These are phyloP conservation scores for Nicotiana benthamiana DNA, from an alignment of 257 asterid species.

Conservation along the genomic window DNA sequence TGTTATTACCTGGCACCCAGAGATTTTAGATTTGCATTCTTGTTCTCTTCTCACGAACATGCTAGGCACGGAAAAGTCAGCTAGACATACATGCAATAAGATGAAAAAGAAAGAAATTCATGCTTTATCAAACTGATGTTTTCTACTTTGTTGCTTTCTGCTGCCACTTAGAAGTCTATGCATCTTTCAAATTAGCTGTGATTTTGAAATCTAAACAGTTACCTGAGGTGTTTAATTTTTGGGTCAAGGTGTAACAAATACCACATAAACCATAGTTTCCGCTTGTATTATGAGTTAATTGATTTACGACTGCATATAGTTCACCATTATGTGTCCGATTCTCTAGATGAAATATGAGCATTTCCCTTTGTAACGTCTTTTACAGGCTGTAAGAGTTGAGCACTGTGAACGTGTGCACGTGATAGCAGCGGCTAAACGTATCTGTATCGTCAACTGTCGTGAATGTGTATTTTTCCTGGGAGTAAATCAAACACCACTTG, in stretches of 20 bases:
- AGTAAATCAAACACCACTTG: conserved; percentile 76
- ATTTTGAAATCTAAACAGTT: background rate
- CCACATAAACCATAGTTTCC: background rate
- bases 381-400: conserved; percentile 87
- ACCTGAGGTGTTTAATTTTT: background rate
- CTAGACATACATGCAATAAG: background rate
- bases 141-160: background rate
- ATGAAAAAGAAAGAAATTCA: background rate
- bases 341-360: background rate
- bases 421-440: conserved; percentile 77
- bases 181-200: background rate
- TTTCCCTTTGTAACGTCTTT: background rate
- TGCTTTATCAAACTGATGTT: background rate
- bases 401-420: conserved; percentile 97
- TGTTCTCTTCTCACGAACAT: background rate
- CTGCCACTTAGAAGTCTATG: background rate
- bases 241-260: background rate
- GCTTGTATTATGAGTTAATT: background rate
- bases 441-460: conserved; percentile 88
- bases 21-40: background rate
- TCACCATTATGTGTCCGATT: background rate
- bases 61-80: background rate
- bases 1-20: background rate
- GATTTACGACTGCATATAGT: background rate
- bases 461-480: conserved; percentile 92